Evolutionary conservation across 345 rosid species (phyloP), one percentile per base, ranked within the genome.

Genomic region (Crucihimalaya himalaica): DNA sequence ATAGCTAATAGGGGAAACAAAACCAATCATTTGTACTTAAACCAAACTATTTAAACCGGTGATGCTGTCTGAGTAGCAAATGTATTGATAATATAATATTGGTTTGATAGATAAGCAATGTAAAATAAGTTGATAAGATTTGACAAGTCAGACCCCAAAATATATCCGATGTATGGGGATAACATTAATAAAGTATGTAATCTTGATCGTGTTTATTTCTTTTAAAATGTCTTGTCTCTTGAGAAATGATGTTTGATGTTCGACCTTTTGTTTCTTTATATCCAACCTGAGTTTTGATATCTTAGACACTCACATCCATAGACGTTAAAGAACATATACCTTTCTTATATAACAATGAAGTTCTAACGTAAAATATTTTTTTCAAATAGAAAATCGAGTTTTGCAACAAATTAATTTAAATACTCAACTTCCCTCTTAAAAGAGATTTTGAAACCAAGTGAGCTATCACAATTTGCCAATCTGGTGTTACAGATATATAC

Each of bases 51-150:
- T 21, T 34, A 20, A 21, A 51, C 23, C 70, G 59, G 47, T 66
- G 45, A 32, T 50, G 45, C 34, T 66, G 46, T 66, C 12, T 50
- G 14, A 65, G 28, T 48, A 14, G 21, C 46, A 19, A 34, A 21
- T 32, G 58, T 23, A 50, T 52, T n/a, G 32, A 65, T 48, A 32
- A 67, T 4, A 52, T 37, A n/a, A 53, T 25, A 21, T 16, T 67
- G 61, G 14, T 39, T 53, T 53, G 19, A 16, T 67, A n/a, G 9
- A 25, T 46, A 67, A 67, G 61, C 71, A 67, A 27, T 67, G 72
- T 16, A 67, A 47, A 67, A 27, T 53, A 66, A 21, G 47, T 21
- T 34, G 70, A 66, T 66, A 51, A 66, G 71, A 66, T 51, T 66
- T 66, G n/a, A 66, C 71, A 35, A 23, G 25, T 35, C 48, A 51